Conservation (phyloP, 2,329 filamentous ascomycete species). For the Microcyclosporella mali region DNA sequence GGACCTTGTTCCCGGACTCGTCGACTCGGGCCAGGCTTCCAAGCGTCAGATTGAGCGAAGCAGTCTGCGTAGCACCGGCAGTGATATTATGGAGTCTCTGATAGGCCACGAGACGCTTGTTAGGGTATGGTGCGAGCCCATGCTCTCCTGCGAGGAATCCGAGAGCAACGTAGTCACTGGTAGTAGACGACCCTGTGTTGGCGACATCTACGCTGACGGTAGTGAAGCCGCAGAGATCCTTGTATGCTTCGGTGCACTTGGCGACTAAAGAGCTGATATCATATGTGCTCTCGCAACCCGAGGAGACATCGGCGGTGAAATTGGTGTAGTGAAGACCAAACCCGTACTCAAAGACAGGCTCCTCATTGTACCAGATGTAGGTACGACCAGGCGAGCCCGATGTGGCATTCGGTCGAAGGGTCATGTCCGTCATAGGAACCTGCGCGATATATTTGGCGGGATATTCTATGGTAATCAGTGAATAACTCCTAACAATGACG, state of each 20-base stretch:
- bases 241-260: constrained; percentile 33
- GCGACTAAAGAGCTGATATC: constrained; percentile 35
- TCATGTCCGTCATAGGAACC: constrained; percentile 52
- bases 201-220: constrained; percentile 40
- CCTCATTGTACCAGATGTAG: constrained; percentile 52
- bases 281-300: constrained; percentile 13
- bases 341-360: constrained; percentile 50
- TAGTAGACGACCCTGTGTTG: constrained; percentile 40
- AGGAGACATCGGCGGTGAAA: constrained; percentile 35
- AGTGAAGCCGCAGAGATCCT: constrained; percentile 41
- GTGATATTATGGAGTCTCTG: constrained; percentile 35
- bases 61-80: constrained; percentile 23
- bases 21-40: constrained; percentile 48
- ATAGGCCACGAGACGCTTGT: constrained; percentile 50
- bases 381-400: constrained; percentile 48
- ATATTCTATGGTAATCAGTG: constrained; percentile 39
- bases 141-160: constrained; percentile 46
- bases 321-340: constrained; percentile 55
- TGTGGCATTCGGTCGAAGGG: constrained; percentile 41
- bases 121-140: constrained; percentile 46
- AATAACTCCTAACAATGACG: background rate
- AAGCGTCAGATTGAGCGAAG: constrained; percentile 40
- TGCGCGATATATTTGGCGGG: constrained; percentile 46
- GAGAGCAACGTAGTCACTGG: constrained; percentile 50
- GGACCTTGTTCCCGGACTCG: constrained; percentile 44